These are phyloP conservation scores for Hibiscus tridactylites DNA, from an alignment of 345 rosid genomes.

Conservation along the genomic window DNA sequence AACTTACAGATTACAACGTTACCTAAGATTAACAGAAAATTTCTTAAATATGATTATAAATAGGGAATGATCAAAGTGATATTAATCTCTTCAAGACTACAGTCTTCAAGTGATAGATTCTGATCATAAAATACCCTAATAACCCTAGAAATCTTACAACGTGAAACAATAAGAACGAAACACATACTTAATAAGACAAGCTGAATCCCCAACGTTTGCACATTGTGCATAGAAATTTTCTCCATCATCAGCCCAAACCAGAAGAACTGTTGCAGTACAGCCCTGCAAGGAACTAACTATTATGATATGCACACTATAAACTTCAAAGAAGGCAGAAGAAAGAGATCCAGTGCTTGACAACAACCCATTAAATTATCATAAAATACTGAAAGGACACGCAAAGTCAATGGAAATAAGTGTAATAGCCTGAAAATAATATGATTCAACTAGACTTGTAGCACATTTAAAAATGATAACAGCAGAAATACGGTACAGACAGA, in stretches of 20 bases:
- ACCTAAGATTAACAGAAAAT: not conserved
- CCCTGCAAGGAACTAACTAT: slow-evolving; percentile 47
- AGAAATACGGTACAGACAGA: not conserved
- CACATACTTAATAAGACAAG: slow-evolving; percentile 74
- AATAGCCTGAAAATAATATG: not conserved
- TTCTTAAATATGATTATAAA: not conserved
- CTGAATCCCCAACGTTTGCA: slow-evolving; percentile 95
- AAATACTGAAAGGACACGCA: not conserved
- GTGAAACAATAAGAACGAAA: slow-evolving; percentile 5
- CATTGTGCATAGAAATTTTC: slow-evolving; percentile 66
- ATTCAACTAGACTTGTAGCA: not conserved
- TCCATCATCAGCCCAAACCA: slow-evolving; percentile 61
- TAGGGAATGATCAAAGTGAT: not conserved
- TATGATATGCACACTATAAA: not conserved
- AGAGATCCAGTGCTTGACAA: not conserved
- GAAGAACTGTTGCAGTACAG: slow-evolving; percentile 92
- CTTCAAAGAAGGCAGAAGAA: not conserved
- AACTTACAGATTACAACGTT: not conserved
- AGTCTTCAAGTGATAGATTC: not conserved
- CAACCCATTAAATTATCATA: not conserved
- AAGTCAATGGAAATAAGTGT: not conserved
- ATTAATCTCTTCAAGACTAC: not conserved
- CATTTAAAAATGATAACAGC: not conserved
- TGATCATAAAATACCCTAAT: not conserved
- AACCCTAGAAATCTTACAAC: not conserved